phyloP scores from a whole-genome alignment of 23 red algal species.

The Gracilaria domingensis region DNA sequence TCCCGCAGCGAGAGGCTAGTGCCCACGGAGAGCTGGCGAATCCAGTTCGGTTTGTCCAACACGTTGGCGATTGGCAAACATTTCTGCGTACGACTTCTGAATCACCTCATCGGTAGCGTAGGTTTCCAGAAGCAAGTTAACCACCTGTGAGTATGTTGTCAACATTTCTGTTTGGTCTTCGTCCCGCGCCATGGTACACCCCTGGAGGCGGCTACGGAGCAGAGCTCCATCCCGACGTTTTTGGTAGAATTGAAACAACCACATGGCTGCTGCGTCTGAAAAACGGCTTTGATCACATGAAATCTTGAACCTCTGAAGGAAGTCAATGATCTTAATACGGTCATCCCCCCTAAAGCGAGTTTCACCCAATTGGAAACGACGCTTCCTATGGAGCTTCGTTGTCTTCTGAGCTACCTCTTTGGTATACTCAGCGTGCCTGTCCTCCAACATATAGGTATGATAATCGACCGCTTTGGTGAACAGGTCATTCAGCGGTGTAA shows the following conservation, averaged over 20 bases:
- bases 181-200: too few relatives aligned
- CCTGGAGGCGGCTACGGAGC: too few relatives aligned
- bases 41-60: constrained; percentile 12
- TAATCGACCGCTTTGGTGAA: constrained; percentile 17
- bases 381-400: neutral
- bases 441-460: neutral
- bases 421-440: neutral
- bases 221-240: too few relatives aligned
- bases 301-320: neutral
- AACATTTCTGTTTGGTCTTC: too few relatives aligned
- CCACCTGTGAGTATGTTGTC: too few relatives aligned
- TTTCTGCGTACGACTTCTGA: neutral
- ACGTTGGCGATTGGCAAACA: neutral
- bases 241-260: neutral
- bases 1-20: neutral
- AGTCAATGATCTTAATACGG: neutral
- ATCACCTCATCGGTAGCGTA: constrained; percentile 21
- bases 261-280: neutral
- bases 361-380: neutral
- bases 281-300: constrained; percentile 1
- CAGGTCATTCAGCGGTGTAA: constrained; percentile 1
- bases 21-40: neutral
- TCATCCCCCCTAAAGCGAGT: neutral
- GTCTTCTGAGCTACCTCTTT: neutral
- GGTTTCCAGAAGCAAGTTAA: constrained; percentile 1